Evolutionary conservation across 805 yeast genomes (phyloP).

Genomic region (Kodamaea fukazawae): DNA sequence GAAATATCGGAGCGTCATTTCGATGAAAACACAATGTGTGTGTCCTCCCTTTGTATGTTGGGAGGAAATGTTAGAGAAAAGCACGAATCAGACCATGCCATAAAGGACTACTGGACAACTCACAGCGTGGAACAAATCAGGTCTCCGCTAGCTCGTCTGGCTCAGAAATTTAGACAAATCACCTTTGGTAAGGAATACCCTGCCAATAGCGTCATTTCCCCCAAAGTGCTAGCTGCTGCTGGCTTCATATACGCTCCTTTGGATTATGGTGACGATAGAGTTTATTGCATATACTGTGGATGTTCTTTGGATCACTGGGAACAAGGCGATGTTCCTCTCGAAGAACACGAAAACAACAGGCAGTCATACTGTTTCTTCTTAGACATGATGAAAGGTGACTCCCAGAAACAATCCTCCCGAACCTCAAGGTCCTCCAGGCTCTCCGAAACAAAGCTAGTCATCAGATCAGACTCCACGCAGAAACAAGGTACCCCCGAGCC

Average conservation of each 20-base stretch:
- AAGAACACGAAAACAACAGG: constrained; percentile 43
- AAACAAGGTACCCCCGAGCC: not conserved
- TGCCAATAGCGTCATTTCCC: constrained; percentile 7
- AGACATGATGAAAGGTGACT: constrained; percentile 9
- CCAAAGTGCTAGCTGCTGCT: constrained; percentile 38
- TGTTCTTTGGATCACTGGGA: constrained; percentile 52
- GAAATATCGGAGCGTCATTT: constrained; percentile 10
- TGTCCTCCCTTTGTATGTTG: constrained; percentile 11
- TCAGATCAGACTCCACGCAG: not conserved
- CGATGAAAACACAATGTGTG: constrained; percentile 10
- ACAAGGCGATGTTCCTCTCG: constrained; percentile 56
- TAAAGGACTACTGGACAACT: constrained; percentile 9
- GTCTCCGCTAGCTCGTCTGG: constrained; percentile 7
- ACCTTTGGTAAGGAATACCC: constrained; percentile 11
- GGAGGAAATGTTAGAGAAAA: constrained; percentile 11
- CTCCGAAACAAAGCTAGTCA: not conserved
- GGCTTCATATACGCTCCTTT: constrained; percentile 40
- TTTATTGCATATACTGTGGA: constrained; percentile 30
- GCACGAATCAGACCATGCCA: constrained; percentile 6
- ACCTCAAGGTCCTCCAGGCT: not conserved
- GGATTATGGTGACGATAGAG: constrained; percentile 31
- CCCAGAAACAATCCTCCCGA: not conserved
- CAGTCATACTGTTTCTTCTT: constrained; percentile 27
- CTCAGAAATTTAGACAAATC: constrained; percentile 7
- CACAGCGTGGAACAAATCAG: constrained; percentile 7